A percentile compares a stretch with the other conserved stretches of the same genome.
Conservation (phyloP, 1,139 yeast genomes). For the Magnusiomyces magnusii region DNA sequence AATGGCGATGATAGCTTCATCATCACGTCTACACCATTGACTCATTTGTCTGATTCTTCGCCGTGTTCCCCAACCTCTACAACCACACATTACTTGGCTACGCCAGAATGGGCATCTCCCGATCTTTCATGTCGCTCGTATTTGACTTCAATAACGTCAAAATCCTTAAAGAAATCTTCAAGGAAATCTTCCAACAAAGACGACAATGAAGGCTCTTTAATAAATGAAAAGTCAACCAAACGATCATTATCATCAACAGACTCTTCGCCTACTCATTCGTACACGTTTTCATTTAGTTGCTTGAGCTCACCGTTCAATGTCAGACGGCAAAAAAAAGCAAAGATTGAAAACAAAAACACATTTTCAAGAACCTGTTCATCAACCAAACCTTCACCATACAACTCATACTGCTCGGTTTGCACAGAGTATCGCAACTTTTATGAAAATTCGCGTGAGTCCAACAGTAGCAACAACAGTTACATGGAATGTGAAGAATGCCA, state of each 20-base stretch:
- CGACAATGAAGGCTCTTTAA: not conserved
- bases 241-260: not conserved
- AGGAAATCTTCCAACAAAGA: not conserved
- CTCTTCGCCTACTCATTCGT: not conserved
- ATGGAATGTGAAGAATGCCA: slow-evolving; percentile 6
- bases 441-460: not conserved
- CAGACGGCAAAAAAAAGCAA: not conserved
- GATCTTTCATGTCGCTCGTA: slow-evolving; percentile 21
- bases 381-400: no score
- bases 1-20: not conserved
- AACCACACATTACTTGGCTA: slow-evolving; percentile 17
- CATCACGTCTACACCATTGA: not conserved
- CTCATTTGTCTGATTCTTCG: slow-evolving; percentile 1
- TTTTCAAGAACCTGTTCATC: no score
- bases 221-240: not conserved
- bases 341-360: not conserved
- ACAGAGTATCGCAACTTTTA: not conserved
- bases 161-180: no score
- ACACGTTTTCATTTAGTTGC: not conserved
- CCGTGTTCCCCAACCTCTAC: slow-evolving; percentile 15
- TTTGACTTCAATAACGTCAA: slow-evolving; percentile 15
- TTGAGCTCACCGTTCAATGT: not conserved
- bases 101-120: slow-evolving; percentile 26
- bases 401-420: slow-evolving; percentile 4
- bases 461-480: not conserved